A percentile compares a stretch with the other conserved stretches of the same genome.
phyloP scores from a whole-genome alignment of 2,329 filamentous ascomycete genomes.

The Zelopaecilomyces penicillatus region DNA sequence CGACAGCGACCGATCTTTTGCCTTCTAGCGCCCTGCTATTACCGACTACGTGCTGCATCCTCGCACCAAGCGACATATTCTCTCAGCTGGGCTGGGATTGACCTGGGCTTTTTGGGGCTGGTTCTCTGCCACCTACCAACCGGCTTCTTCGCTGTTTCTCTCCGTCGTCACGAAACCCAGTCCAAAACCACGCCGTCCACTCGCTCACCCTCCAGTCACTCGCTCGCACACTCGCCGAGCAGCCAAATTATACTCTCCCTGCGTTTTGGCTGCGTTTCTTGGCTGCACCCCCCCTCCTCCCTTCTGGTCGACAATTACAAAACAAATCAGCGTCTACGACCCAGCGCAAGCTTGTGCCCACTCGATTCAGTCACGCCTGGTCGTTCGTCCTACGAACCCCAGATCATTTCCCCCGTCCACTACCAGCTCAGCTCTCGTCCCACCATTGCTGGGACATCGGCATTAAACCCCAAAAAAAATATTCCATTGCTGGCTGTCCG shows the following conservation, averaged over 20 bases:
- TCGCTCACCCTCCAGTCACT: conserved; percentile 4
- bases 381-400: conserved; percentile 13
- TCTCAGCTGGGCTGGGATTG: conserved; percentile 9
- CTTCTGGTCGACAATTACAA: conserved; percentile 9
- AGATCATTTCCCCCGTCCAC: conserved; percentile 17
- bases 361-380: conserved; percentile 1
- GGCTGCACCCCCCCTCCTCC: not conserved
- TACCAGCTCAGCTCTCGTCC: conserved; percentile 23
- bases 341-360: conserved; percentile 5
- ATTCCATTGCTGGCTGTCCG: conserved; percentile 15
- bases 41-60: too few species aligned
- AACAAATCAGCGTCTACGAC: conserved; percentile 5
- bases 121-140: conserved; percentile 1
- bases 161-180: not conserved
- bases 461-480: conserved; percentile 7
- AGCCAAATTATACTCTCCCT: not conserved
- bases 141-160: not conserved
- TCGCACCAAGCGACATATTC: not conserved
- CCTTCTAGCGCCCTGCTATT: too few species aligned
- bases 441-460: conserved; percentile 12
- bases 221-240: conserved; percentile 5
- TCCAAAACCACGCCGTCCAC: not conserved
- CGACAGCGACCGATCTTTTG: too few species aligned
- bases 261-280: not conserved
- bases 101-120: not conserved